Evolutionary conservation across 2,329 filamentous ascomycete species (phyloP).

Genomic region (Alternaria angustiovoidea): DNA sequence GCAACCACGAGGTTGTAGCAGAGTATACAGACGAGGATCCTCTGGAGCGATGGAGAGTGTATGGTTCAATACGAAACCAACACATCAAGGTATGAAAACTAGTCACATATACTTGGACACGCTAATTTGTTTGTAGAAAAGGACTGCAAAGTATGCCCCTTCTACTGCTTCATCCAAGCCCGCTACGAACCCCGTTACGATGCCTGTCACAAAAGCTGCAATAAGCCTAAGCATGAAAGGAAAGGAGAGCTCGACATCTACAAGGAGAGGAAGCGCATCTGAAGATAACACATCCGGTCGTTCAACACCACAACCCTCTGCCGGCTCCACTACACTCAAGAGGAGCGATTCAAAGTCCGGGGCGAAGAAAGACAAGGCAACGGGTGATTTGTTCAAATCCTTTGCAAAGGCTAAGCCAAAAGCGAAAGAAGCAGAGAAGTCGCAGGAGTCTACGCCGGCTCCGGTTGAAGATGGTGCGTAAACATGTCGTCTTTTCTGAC

Average conservation of each 20-base stretch:
- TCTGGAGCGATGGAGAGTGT: conserved; percentile 65
- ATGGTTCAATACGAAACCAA: conserved; percentile 78
- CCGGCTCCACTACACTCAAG: conserved; percentile 34
- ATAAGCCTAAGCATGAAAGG: conserved; percentile 28
- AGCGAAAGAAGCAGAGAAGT: conserved; percentile 53
- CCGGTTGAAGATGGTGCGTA: conserved; percentile 60
- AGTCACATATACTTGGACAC: background rate
- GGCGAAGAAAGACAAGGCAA: conserved; percentile 68
- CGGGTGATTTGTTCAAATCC: conserved; percentile 73
- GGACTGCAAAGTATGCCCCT: conserved; percentile 49
- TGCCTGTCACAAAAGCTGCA: conserved; percentile 28
- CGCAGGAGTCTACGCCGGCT: conserved; percentile 52
- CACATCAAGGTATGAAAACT: conserved; percentile 62
- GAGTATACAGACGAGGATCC: conserved; percentile 67
- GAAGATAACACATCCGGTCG: conserved; percentile 49
- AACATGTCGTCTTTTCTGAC: background rate
- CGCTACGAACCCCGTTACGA: conserved; percentile 19
- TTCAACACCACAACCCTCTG: conserved; percentile 41
- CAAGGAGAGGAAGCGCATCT: conserved; percentile 31
- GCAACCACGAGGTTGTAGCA: conserved; percentile 68
- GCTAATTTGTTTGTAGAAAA: conserved; percentile 50
- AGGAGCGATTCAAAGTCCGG: conserved; percentile 52
- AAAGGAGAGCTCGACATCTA: conserved; percentile 27
- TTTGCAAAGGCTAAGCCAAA: conserved; percentile 76
- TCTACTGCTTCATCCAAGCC: conserved; percentile 42